Evolutionary conservation across 2,329 filamentous ascomycete genomes (phyloP), one percentile per base, ranked within the genome.

Genomic region (Polytolypa hystricis): DNA sequence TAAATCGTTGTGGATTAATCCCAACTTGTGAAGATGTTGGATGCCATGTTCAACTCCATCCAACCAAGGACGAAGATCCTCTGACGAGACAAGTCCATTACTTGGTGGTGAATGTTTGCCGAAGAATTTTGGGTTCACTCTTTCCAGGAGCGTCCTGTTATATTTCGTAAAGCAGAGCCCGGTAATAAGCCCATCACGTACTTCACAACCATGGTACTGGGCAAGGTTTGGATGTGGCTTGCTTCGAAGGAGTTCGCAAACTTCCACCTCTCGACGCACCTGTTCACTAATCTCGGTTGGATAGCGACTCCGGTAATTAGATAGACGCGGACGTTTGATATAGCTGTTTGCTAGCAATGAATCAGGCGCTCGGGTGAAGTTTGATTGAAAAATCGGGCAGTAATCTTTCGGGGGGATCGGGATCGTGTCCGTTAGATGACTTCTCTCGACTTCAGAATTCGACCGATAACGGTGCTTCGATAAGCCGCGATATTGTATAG

Each of bases 1-100:
- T 12, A 58, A 44, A 32, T 58, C 49, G 28, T 54, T 53, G 40
- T 57, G 49, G 10, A 54, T 45, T 32, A 54, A 30, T 10, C 47
- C 42, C 21, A 57, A 41, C 12, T 42, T 47, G 25, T 56, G 50
- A 9, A 58, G 42, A 44, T 58, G 47, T 33, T 47, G 38, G 12
- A 57, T 51, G 9, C 41, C 49, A n/a, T 33, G 41, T 25, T 44
- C n/a, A 39, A 56, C 33, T 15, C 47, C 48, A 12, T 37, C 18
- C 19, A 30, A 19, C n/a, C 34, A 37, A 29, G 14, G 16, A 27
- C n/a, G n/a, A n/a, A n/a, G n/a, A n/a, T n/a, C n/a, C 16, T 23
- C 27, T 29, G 27, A 29, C 27, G 6, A 37, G 30, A 15, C 16
- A 14, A 30, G 34, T 30, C 21, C 16, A 10, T 15, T 37, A 25